A percentile compares a stretch with the other conserved stretches of the same genome.
phyloP scores from a whole-genome alignment of 2,329 filamentous ascomycete genomes.

The Venturia asperata region DNA sequence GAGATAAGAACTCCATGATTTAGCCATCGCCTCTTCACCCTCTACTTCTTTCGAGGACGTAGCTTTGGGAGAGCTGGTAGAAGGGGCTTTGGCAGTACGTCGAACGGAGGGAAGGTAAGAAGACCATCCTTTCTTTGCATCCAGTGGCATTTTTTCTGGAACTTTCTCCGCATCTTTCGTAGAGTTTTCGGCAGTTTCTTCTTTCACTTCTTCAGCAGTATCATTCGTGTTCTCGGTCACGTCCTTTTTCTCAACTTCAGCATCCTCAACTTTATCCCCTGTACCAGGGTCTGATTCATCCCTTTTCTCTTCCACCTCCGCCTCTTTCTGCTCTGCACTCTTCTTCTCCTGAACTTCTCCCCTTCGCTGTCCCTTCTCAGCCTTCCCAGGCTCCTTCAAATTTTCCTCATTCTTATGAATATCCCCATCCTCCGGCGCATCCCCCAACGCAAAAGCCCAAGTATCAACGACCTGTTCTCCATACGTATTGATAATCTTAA shows the following conservation, averaged over 20 bases:
- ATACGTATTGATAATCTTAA: conserved; percentile 46
- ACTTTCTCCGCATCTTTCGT: conserved; percentile 12
- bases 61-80: conserved; percentile 9
- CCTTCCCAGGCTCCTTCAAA: conserved; percentile 18
- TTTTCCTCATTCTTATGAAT: conserved; percentile 18
- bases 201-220: conserved; percentile 12
- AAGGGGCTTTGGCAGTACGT: conserved; percentile 1
- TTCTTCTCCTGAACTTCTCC: conserved; percentile 22
- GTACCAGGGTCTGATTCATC: conserved; percentile 22
- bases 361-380: background rate
- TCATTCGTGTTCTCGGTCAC: conserved; percentile 10
- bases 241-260: conserved; percentile 16
- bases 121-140: conserved; percentile 25
- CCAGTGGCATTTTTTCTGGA: conserved; percentile 15
- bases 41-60: background rate
- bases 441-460: conserved; percentile 43
- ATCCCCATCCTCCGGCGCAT: conserved; percentile 32
- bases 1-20: conserved; percentile 21
- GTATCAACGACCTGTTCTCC: conserved; percentile 45
- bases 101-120: conserved; percentile 34
- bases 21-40: conserved; percentile 1
- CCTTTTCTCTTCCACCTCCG: conserved; percentile 27
- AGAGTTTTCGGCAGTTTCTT: background rate
- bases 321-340: conserved; percentile 21
- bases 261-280: conserved; percentile 16